Conservation (phyloP, 257 asterid species). For the Echites panduratus region DNA sequence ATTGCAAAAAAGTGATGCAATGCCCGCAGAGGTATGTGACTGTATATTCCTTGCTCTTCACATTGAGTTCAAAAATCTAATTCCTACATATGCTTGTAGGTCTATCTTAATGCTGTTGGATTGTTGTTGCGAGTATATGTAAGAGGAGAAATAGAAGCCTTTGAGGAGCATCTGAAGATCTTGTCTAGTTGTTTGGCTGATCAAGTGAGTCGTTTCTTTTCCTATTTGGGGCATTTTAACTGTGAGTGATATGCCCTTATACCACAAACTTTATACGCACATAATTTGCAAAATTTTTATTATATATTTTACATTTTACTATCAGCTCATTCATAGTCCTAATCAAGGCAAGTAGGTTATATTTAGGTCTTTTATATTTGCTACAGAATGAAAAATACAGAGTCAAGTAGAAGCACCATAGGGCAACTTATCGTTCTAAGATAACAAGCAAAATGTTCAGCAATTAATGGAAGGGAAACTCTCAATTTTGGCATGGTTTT, state of each 20-base stretch:
- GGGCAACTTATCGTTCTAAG: neutral
- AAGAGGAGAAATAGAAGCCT: slow-evolving; percentile 46
- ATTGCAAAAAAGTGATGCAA: slow-evolving; percentile 66
- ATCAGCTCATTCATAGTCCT: no score
- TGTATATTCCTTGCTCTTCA: slow-evolving; percentile 5
- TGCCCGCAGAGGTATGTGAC: slow-evolving; percentile 54
- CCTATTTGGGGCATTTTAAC: neutral
- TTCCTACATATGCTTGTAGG: slow-evolving; percentile 41
- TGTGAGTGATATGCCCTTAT: neutral
- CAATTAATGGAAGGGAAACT: neutral
- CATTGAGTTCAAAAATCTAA: neutral
- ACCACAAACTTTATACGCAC: neutral
- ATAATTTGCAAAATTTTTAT: no score
- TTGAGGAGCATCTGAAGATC: slow-evolving; percentile 54
- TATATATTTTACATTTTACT: no score
- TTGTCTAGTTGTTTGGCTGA: slow-evolving; percentile 50
- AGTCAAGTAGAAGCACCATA: neutral
- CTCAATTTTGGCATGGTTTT: neutral
- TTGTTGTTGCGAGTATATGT: slow-evolving; percentile 63
- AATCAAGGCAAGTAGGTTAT: neutral
- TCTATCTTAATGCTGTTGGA: slow-evolving; percentile 74
- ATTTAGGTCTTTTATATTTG: no score
- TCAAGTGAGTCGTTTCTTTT: slow-evolving; percentile 41
- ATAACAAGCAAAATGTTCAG: no score
- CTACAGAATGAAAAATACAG: neutral